A percentile compares a stretch with the other conserved stretches of the same genome.
Conservation (phyloP, 768 basidiomycete genomes). For the Xanthoconium purpureum region DNA sequence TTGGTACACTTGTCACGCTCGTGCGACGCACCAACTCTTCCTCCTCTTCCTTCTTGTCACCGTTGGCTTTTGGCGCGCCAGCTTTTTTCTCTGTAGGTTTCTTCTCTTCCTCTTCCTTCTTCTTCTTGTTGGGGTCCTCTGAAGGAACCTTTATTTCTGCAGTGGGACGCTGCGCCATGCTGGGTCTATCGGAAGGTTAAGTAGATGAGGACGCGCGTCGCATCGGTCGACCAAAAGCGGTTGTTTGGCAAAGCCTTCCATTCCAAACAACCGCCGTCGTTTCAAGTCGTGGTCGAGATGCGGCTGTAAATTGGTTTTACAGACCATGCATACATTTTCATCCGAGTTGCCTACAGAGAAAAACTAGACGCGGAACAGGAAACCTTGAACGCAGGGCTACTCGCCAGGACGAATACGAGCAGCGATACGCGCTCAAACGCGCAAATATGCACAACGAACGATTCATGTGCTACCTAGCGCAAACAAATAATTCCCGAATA, state of each 20-base stretch:
- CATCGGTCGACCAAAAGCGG: slow-evolving; percentile 22
- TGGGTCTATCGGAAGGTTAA: slow-evolving; percentile 10
- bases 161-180: slow-evolving; percentile 59
- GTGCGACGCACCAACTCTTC: slow-evolving; percentile 68
- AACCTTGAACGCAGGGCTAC: slow-evolving; percentile 10
- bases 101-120: slow-evolving; percentile 39
- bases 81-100: slow-evolving; percentile 47
- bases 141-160: slow-evolving; percentile 63
- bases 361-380: slow-evolving; percentile 14
- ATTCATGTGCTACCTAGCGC: slow-evolving; percentile 71
- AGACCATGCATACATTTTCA: not conserved
- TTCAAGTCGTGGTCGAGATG: too few relatives aligned
- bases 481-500: slow-evolving; percentile 82
- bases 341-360: slow-evolving; percentile 9
- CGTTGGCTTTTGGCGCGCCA: slow-evolving; percentile 53
- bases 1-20: slow-evolving; percentile 8
- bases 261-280: slow-evolving; percentile 30
- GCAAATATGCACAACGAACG: slow-evolving; percentile 69
- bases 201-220: slow-evolving; percentile 31
- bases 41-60: slow-evolving; percentile 60
- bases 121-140: slow-evolving; percentile 74
- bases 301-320: slow-evolving; percentile 13
- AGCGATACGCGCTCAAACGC: slow-evolving; percentile 54
- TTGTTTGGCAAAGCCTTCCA: slow-evolving; percentile 32
- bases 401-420: slow-evolving; percentile 27